A percentile compares a stretch with the other conserved stretches of the same genome.
These are phyloP conservation scores for Plantago major DNA, from an alignment of 257 asterid genomes.

Conservation along the genomic window DNA sequence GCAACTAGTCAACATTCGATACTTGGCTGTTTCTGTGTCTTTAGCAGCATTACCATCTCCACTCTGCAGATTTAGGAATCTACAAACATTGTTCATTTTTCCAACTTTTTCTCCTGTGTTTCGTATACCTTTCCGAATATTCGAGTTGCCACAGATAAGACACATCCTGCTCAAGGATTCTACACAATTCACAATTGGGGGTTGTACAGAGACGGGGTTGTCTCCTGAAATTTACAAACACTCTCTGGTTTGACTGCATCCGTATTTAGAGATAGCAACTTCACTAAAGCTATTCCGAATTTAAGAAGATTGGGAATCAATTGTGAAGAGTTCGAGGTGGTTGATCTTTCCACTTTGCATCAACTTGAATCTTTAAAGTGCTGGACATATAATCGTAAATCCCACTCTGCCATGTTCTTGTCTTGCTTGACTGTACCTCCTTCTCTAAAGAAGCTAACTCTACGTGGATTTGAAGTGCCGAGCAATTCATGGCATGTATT, in stretches of 20 bases:
- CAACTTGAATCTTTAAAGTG: constrained; percentile 17
- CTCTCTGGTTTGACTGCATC: not conserved
- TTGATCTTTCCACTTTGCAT: not conserved
- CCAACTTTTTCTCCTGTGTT: too few relatives aligned
- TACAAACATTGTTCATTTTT: too few relatives aligned
- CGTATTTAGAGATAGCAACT: not conserved
- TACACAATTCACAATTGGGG: too few relatives aligned
- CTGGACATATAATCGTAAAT: too few relatives aligned
- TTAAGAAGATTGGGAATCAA: constrained; percentile 4
- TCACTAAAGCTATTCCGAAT: not conserved
- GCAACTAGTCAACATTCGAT: too few relatives aligned
- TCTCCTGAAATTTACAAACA: constrained; percentile 5
- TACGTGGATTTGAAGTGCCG: constrained; percentile 1
- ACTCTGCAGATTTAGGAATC: too few relatives aligned
- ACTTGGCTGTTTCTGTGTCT: too few relatives aligned
- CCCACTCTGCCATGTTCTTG: not conserved
- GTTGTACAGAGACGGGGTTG: not conserved
- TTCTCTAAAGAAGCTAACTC: constrained; percentile 14
- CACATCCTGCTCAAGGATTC: too few relatives aligned
- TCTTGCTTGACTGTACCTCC: constrained; percentile 7
- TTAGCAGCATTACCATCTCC: too few relatives aligned
- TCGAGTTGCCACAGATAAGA: too few relatives aligned
- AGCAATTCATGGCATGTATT: constrained; percentile 8
- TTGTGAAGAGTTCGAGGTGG: not conserved
- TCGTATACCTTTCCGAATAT: too few relatives aligned